A percentile compares a stretch with the other conserved stretches of the same genome.
Conservation (phyloP, 441 rosid species). For the Syzygium malaccense region DNA sequence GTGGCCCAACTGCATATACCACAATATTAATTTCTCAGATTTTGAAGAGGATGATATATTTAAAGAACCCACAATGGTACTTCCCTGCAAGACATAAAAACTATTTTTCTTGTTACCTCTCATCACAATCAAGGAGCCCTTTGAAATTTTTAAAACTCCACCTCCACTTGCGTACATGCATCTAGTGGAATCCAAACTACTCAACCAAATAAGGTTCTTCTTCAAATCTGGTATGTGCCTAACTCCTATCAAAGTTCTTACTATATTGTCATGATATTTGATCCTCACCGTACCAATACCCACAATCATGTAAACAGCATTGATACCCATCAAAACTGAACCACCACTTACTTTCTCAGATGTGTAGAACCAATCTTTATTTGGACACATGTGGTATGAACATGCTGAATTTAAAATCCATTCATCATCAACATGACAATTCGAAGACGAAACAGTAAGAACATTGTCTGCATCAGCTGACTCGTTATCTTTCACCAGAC, state of each 20-base stretch:
- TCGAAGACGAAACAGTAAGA: too few species aligned
- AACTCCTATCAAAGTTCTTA: neutral
- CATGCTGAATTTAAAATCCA: neutral
- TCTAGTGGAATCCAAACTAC: neutral
- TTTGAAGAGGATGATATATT: neutral
- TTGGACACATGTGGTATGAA: neutral
- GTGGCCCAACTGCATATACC: neutral
- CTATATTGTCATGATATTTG: neutral
- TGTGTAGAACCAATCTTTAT: neutral
- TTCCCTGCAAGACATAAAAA: too few species aligned
- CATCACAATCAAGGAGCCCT: neutral
- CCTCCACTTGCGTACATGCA: neutral
- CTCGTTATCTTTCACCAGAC: neutral
- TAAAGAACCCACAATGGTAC: neutral
- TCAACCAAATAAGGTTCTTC: too few species aligned
- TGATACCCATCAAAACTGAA: neutral
- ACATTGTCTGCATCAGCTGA: too few species aligned
- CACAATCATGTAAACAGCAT: neutral
- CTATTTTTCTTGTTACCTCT: neutral
- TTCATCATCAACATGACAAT: neutral
- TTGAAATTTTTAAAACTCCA: neutral
- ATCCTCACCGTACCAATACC: rapidly evolving
- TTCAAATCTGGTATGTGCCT: too few species aligned
- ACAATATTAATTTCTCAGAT: neutral
- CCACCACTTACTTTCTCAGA: too few species aligned